Base-by-base conservation (phyloP, 2,329 filamentous ascomycete species). In the Cladosporium colombiae region DNA sequence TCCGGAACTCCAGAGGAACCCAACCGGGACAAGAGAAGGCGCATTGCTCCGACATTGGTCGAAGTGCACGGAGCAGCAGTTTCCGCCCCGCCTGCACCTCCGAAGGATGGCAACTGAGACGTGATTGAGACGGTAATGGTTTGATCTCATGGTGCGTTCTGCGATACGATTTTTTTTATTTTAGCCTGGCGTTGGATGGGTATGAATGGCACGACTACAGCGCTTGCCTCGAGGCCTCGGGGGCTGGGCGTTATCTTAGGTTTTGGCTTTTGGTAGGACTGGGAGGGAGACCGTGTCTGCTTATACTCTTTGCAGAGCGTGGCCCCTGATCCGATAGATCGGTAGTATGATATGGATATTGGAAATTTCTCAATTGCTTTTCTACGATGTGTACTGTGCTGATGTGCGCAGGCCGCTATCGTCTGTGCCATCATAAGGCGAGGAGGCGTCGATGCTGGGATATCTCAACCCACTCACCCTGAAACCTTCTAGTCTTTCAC, bases 31-130 rank as follows among this genome's bases (percentile, higher is more conserved):
- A 83, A 83, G 76, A 77, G 78, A 67, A 75, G 81, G 66, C 74
- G 81, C 53, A 79, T 83, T 58, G 80, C 79, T 18, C 81, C 81
- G 2, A 83, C 80, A 40, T 76, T 76, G 44, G 66, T 62, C 31
- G 63, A 59, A 16, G 58, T 21, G 31, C 27, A 55, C 18, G 58
- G 63, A 31, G 58, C 53, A 18, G 14, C 31, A 46, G 46, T 31
- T 16, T 11, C 27, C 3, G 46, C 31, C n/a, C 27, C 25, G 5
- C 31, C 27, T 4, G 29, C n/a, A 49, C 33, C 49, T 29, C n/a
- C n/a, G 16, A n/a, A 53, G 3, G 58, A 49, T n/a, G 18, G 40
- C n/a, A 61, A 33, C 16, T 50, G 58, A 35, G 58, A 21, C 10
- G 44, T 13, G 27, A 33, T 3, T 13, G 44, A 25, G 40, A 50